phyloP scores from a whole-genome alignment of 192 early-diverging fungal genomes.

The Coemansia sp. region DNA sequence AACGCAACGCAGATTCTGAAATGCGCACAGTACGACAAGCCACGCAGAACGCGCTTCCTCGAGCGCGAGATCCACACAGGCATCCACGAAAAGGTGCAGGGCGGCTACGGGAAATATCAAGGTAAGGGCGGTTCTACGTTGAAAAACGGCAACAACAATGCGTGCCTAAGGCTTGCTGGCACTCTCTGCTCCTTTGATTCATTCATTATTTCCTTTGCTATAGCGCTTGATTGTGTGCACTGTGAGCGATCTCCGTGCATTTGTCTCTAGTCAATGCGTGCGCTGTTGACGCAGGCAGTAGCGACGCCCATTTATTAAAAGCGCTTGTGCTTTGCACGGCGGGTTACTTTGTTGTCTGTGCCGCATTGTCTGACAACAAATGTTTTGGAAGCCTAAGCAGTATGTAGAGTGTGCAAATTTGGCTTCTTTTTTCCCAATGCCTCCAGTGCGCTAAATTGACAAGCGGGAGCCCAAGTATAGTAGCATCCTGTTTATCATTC shows the following conservation, averaged over 20 bases:
- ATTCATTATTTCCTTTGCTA: background rate
- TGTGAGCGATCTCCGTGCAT: slow-evolving; percentile 1
- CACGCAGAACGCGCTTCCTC: slow-evolving; percentile 81
- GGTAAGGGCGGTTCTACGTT: slow-evolving; percentile 56
- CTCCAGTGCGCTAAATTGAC: background rate
- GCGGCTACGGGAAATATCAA: slow-evolving; percentile 94
- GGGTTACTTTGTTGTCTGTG: background rate
- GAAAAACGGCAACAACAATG: background rate
- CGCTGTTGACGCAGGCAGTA: background rate
- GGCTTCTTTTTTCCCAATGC: background rate
- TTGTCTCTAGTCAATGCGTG: background rate
- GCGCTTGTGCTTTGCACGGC: background rate
- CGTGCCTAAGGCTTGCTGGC: background rate
- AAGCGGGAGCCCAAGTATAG: background rate
- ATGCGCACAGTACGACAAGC: slow-evolving; percentile 84
- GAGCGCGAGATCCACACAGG: slow-evolving; percentile 81
- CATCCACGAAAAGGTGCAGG: slow-evolving; percentile 91
- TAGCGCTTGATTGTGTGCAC: background rate
- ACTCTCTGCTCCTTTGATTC: too few relatives aligned
- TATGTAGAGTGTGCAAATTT: background rate
- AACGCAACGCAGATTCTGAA: slow-evolving; percentile 96
- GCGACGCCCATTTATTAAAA: slow-evolving; percentile 4
- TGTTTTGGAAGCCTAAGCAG: background rate
- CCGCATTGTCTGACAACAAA: background rate
- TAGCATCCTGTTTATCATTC: background rate